Base-by-base conservation (phyloP, 1,284 basidiomycete genomes). In the Ceraceosorus guamensis region DNA sequence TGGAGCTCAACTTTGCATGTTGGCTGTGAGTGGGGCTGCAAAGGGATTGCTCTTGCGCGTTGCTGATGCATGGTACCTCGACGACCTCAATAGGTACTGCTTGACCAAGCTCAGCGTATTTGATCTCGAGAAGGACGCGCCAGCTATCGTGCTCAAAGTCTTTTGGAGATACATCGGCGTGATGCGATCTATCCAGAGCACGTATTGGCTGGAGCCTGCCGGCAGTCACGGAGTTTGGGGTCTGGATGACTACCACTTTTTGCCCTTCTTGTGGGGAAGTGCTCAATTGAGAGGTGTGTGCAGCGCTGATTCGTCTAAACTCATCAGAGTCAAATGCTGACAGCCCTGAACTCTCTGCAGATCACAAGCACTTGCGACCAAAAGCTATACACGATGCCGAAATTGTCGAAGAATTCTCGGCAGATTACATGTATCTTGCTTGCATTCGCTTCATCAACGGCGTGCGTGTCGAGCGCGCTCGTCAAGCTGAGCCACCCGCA, bases 181-280 rank as follows among this genome's bases (percentile, higher is more conserved):
- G 52, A 96, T 97, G 89, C 85, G 93, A 0, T 77, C 84, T 14
- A 81, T 99, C 10, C 93, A 97, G 69, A 89, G 88, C 2, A 86
- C 87, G 1, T 99, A 98, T 76, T 97, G 93, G 92, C 83, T 98
- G 0, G 93, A 97, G 76, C 93, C 93, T 4, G 92, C 93, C 2
- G 92, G 92, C 14, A 95, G 91, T 6, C 93, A 97, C 76, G 93
- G 93, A 0, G 95, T 97, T 0, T 98, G 93, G 90, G 95, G 95
- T 0, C 79, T 98, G 52, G 93, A 99, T 73, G 93, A 98, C 73
- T 98, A 97, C 73, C 91, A 96, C 67, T 97, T 97, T 78, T 80
- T 96, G 2, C 92, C 92, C 0, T 98, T 97, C 79, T 76, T 95
- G 7, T 93, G 87, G 77, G 91, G 91, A 3, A 83, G 87, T 1